These are phyloP conservation scores for Quercus engelmannii DNA, from an alignment of 306 rosid species.

Conservation along the genomic window DNA sequence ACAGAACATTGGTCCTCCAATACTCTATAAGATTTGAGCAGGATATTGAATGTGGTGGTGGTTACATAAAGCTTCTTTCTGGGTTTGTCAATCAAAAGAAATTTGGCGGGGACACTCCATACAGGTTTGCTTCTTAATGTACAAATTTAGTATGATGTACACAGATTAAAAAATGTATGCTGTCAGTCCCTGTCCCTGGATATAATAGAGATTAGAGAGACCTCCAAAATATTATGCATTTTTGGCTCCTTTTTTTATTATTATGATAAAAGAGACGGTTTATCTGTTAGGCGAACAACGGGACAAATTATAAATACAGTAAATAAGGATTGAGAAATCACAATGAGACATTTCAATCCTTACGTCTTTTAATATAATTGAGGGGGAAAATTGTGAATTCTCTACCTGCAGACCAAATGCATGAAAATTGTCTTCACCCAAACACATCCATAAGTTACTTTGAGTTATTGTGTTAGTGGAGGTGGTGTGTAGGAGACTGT, in stretches of 20 bases:
- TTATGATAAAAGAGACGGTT: neutral
- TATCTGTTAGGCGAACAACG: neutral
- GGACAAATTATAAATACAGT: neutral
- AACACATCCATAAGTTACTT: neutral
- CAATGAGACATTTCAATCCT: neutral
- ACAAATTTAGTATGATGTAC: neutral
- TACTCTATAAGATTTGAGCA: conserved; percentile 88
- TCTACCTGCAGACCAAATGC: neutral
- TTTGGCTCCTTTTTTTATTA: neutral
- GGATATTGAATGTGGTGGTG: conserved; percentile 98
- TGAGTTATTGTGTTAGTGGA: neutral
- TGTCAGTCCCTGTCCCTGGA: neutral
- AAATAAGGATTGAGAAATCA: neutral
- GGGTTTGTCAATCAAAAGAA: conserved; percentile 97
- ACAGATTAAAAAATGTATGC: conserved; percentile 8
- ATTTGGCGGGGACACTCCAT: conserved; percentile 97
- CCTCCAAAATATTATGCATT: neutral
- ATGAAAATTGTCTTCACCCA: neutral
- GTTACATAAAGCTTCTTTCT: conserved; percentile 89
- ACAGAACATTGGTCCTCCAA: conserved; percentile 84
- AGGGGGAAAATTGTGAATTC: neutral
- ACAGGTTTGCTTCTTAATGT: conserved; percentile 54
- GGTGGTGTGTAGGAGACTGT: neutral
- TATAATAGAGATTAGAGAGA: neutral
- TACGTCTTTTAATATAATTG: neutral